phyloP scores from a whole-genome alignment of 345 rosid species.

The Salix exigua region DNA sequence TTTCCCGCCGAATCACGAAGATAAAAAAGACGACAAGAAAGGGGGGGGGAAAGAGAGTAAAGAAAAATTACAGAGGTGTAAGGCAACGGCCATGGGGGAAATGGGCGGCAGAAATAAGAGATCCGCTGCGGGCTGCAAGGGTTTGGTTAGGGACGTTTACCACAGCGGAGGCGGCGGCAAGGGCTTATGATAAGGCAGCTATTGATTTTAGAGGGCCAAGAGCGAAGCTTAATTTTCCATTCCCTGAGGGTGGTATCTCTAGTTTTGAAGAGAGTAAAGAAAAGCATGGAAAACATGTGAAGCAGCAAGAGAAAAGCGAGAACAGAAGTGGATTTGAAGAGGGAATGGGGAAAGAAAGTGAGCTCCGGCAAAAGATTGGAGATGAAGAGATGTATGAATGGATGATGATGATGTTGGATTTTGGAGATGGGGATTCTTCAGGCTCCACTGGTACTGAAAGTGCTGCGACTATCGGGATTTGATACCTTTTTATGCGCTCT shows the following conservation, averaged over 20 bases:
- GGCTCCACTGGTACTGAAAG: conserved; percentile 50
- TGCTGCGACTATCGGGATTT: not conserved
- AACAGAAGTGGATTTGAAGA: not conserved
- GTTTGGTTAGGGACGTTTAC: conserved; percentile 96
- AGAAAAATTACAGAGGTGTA: conserved; percentile 87
- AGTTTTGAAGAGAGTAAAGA: conserved; percentile 15
- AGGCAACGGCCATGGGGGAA: conserved; percentile 99
- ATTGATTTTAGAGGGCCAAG: conserved; percentile 45
- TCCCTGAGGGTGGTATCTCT: conserved; percentile 22
- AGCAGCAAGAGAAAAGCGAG: not conserved
- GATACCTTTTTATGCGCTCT: not conserved
- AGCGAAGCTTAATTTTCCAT: conserved; percentile 58
- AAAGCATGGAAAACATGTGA: conserved; percentile 1
- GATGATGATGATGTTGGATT: conserved; percentile 67
- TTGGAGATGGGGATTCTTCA: conserved; percentile 44
- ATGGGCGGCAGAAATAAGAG: conserved; percentile 96
- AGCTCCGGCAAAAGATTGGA: conserved; percentile 25
- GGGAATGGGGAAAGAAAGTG: conserved; percentile 17
- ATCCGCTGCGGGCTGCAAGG: conserved; percentile 66
- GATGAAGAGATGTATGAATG: conserved; percentile 45
- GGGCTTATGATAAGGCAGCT: conserved; percentile 84
- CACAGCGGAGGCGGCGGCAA: conserved; percentile 89
- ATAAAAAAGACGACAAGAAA: not conserved
- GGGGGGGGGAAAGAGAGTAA: conserved; percentile 33
- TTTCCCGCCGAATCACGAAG: conserved; percentile 57